Evolutionary conservation across 2,329 filamentous ascomycete species (phyloP), one percentile per base, ranked within the genome.

Genomic region (Hymenoscyphus linearis): DNA sequence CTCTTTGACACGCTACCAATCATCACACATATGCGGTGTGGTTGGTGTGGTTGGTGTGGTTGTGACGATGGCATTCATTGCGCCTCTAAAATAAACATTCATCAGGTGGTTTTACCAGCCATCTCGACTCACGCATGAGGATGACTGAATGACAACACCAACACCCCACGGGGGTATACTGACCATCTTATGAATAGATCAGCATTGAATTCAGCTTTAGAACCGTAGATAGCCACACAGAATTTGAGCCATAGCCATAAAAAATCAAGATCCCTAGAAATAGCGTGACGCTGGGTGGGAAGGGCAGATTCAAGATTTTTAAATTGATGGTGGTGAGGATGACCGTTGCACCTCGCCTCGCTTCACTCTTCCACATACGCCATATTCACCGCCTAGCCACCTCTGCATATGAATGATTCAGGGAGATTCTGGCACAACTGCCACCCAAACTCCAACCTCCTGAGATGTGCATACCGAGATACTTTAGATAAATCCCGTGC

Each of bases 371-470:
- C 36, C 31, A 14, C 35, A 31, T 25, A 26, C 14, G 18, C n/a
- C 14, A 34, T 55, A 25, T 18, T 25, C 44, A 50, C 44, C 44
- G 44, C 44, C 44, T 50, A 50, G 53, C 53, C 53, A 57, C 55
- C 55, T 22, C 40, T 60, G 35, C 53, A 26, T 59, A 62, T 56
- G 60, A 25, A 37, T 34, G 35, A 35, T 22, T 52, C 52, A 37
- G 53, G 53, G 37, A 55, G 31, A 37, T 37, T 59, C 31, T 26
- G 55, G 52, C 58, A 59, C 63, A 62, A 64, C 35, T 63, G 62
- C 60, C 59, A 34, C 59, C 58, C 4, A 62, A 64, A 62, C 60
- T 66, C 67, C 62, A 66, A 59, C 65, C 64, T 65, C 66, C 62
- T 55, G 34, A 4, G 36, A 31, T 34, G n/a, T 60, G 40, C 47